These are phyloP conservation scores for Pseudogymnoascus sp. DNA, from an alignment of 2,329 filamentous ascomycete species.

Conservation along the genomic window DNA sequence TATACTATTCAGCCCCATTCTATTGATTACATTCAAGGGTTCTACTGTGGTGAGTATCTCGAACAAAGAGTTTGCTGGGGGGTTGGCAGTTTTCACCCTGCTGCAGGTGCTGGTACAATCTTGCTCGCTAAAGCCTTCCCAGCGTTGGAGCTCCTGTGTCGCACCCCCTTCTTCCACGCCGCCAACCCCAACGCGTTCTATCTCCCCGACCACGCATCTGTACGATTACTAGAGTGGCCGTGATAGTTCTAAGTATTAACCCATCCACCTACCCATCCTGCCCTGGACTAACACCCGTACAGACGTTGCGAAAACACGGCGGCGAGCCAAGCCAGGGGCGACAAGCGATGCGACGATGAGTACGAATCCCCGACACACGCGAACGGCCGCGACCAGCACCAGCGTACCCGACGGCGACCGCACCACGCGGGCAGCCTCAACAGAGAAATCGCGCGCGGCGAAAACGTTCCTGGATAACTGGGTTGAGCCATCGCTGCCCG, in stretches of 20 bases:
- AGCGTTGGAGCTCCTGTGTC: slow-evolving; percentile 1
- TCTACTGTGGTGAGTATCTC: not conserved
- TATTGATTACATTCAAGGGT: not conserved
- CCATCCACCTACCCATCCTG: not conserved
- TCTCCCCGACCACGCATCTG: not conserved
- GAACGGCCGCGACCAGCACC: slow-evolving; percentile 11
- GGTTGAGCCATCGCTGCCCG: slow-evolving; percentile 49
- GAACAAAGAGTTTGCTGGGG: slow-evolving; percentile 1
- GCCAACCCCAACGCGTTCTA: slow-evolving; percentile 6
- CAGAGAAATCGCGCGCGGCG: slow-evolving; percentile 15
- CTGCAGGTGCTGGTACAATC: not conserved
- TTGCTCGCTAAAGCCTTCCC: not conserved
- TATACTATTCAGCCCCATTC: not conserved
- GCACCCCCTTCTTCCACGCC: slow-evolving; percentile 4
- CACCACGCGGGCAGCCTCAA: slow-evolving; percentile 11
- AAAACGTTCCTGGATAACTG: slow-evolving; percentile 34
- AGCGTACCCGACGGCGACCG: slow-evolving; percentile 7
- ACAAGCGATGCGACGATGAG: slow-evolving; percentile 9
- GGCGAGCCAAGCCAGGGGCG: slow-evolving; percentile 1
- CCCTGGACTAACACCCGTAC: not conserved
- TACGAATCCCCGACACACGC: slow-evolving; percentile 11
- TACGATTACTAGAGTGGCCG: not conserved
- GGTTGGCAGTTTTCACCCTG: slow-evolving; percentile 3
- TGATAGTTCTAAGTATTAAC: not conserved
- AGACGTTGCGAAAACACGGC: slow-evolving; percentile 6